A percentile compares a stretch with the other conserved stretches of the same genome.
Evolutionary conservation across 2,329 filamentous ascomycete species (phyloP).

Genomic region (Phaeosphaeria sp.): DNA sequence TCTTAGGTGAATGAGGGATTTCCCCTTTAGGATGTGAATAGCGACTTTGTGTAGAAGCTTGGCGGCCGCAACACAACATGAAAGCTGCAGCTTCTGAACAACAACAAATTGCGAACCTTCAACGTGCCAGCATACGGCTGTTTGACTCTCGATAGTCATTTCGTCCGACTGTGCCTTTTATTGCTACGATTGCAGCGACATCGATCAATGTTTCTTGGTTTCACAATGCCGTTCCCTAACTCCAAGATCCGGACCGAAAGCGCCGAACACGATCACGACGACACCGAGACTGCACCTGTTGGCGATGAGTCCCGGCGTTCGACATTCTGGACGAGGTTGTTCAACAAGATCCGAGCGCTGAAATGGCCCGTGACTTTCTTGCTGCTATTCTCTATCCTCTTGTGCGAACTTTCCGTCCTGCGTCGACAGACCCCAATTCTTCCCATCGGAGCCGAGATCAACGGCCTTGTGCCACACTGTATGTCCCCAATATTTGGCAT

Average conservation of each 20-base stretch:
- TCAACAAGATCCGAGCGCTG: conserved; percentile 5
- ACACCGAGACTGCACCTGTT: conserved; percentile 2
- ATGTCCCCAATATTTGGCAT: neutral
- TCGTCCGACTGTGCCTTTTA: neutral
- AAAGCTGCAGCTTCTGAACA: too few relatives aligned
- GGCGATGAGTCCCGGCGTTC: neutral
- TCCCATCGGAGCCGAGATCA: conserved; percentile 17
- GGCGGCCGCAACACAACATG: neutral
- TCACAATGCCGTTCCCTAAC: conserved; percentile 8
- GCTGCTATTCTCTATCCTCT: conserved; percentile 14
- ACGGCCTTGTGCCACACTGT: conserved; percentile 22
- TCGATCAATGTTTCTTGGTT: neutral
- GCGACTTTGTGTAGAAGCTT: neutral
- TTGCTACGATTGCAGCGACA: too few relatives aligned
- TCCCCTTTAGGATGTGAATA: conserved; percentile 1
- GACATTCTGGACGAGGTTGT: conserved; percentile 1
- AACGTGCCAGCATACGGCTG: too few relatives aligned
- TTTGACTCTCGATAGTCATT: neutral
- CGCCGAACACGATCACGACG: neutral
- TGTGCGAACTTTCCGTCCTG: conserved; percentile 20
- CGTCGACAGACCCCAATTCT: conserved; percentile 9
- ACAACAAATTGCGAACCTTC: too few relatives aligned
- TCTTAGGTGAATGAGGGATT: neutral
- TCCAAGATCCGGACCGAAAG: conserved; percentile 19
- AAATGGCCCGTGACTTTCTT: conserved; percentile 17